Conservation (phyloP, 2,329 filamentous ascomycete genomes). For the Xylaria polymorpha region DNA sequence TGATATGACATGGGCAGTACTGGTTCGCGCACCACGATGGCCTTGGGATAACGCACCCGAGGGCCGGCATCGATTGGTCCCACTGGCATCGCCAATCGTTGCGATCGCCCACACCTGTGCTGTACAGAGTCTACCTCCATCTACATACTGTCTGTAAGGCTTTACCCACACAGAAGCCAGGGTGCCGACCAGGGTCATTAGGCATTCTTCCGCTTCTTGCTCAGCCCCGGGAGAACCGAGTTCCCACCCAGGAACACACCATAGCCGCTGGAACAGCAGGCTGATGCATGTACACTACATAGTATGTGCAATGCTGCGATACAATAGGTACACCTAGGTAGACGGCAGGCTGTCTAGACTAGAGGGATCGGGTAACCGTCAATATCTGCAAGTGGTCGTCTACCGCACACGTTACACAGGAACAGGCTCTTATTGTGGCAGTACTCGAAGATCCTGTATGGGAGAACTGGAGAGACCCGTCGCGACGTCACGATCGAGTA, state of each 20-base stretch:
- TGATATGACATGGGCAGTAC: constrained; percentile 15
- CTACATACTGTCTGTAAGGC: constrained; percentile 31
- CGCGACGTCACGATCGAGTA: neutral
- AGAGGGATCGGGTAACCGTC: neutral
- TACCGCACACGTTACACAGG: constrained; percentile 6
- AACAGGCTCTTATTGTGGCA: constrained; percentile 13
- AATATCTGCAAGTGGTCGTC: neutral
- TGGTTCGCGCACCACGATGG: constrained; percentile 36
- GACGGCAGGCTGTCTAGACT: neutral
- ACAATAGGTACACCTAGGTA: constrained; percentile 1
- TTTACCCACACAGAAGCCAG: constrained; percentile 28
- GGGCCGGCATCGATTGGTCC: constrained; percentile 27
- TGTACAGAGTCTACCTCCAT: constrained; percentile 3
- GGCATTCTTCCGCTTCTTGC: constrained; percentile 43
- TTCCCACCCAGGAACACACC: constrained; percentile 31
- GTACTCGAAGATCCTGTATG: constrained; percentile 11
- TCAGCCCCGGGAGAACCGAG: constrained; percentile 44
- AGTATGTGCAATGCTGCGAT: neutral
- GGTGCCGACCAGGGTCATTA: constrained; percentile 35
- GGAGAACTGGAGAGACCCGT: neutral
- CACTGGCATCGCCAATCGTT: constrained; percentile 33
- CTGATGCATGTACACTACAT: neutral
- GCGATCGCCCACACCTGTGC: constrained; percentile 36
- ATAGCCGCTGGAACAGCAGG: neutral
- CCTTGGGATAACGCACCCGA: constrained; percentile 11